Conservation (phyloP, 2,329 filamentous ascomycete species). For the Diaporthe velutina region DNA sequence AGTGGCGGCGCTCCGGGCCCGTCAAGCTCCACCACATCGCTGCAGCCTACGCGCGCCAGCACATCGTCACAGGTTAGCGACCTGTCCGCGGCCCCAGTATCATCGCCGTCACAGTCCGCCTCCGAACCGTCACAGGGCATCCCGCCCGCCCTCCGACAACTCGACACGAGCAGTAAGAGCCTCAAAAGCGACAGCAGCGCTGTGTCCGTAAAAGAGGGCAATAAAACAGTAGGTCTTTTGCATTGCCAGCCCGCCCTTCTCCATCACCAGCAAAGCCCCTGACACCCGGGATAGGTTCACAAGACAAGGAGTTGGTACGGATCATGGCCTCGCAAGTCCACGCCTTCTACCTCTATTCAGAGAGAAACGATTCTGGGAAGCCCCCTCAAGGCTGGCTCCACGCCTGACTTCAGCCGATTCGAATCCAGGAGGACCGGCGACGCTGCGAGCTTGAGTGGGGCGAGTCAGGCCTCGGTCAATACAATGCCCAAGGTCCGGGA, state of each 20-base stretch:
- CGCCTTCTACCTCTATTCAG: constrained; percentile 71
- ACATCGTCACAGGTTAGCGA: constrained; percentile 39
- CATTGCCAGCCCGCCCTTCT: not conserved
- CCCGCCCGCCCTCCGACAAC: constrained; percentile 24
- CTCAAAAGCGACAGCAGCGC: constrained; percentile 24
- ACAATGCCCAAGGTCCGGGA: constrained; percentile 50
- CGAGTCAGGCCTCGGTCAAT: constrained; percentile 46
- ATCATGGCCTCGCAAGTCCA: constrained; percentile 72
- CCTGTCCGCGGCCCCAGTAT: constrained; percentile 28
- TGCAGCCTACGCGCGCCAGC: constrained; percentile 41
- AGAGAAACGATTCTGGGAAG: constrained; percentile 72
- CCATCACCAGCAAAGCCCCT: not conserved
- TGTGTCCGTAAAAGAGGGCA: constrained; percentile 15
- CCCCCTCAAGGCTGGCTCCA: constrained; percentile 60
- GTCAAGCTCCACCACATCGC: constrained; percentile 41
- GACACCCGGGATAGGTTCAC: constrained; percentile 54
- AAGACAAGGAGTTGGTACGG: constrained; percentile 74
- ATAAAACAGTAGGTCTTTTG: constrained; percentile 28
- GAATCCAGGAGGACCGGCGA: constrained; percentile 55
- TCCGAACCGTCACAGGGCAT: constrained; percentile 7
- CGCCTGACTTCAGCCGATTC: constrained; percentile 65
- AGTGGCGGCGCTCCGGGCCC: constrained; percentile 46
- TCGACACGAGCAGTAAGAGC: constrained; percentile 33
- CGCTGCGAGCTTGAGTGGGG: constrained; percentile 47
- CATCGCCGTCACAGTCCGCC: constrained; percentile 34